Evolutionary conservation across 139 green algal genomes (phyloP).

Genomic region (Tetradesmus lagerheimii): DNA sequence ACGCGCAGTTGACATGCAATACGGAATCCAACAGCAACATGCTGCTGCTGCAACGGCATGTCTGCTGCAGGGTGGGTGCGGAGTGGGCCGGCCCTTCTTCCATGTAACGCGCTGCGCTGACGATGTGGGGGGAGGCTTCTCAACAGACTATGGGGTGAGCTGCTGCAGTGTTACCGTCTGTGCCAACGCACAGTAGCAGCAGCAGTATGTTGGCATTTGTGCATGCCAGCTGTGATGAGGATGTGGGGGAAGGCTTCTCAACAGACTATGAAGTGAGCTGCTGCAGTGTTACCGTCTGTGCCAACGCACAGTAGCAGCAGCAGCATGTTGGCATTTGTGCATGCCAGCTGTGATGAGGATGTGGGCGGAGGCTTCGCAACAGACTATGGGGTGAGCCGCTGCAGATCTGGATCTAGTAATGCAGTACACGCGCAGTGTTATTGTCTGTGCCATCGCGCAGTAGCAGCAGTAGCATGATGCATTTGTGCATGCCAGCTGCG

Average conservation of each 20-base stretch:
- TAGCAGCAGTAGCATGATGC: no score
- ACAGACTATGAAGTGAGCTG: constrained; percentile 59
- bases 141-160: constrained; percentile 73
- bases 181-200: no score
- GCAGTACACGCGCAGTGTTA: no score
- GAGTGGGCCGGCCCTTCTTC: constrained; percentile 71
- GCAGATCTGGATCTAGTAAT: no score
- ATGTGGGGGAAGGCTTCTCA: not conserved
- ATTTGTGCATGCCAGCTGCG: not conserved
- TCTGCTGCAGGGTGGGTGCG: constrained; percentile 62
- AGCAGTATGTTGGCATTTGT: no score
- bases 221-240: not conserved
- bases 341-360: not conserved
- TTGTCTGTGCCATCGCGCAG: no score
- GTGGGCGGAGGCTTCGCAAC: not conserved
- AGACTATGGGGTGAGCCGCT: constrained; percentile 59
- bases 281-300: not conserved
- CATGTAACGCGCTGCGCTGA: constrained; percentile 69
- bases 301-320: no score
- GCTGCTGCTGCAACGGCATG: not conserved
- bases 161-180: not conserved
- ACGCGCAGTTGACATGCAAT: no score
- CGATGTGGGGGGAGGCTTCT: constrained; percentile 75
- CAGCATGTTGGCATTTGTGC: not conserved
- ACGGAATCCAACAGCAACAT: no score